These are phyloP conservation scores for Infundibulicybe gibba DNA, from an alignment of 768 basidiomycete species.

Conservation along the genomic window DNA sequence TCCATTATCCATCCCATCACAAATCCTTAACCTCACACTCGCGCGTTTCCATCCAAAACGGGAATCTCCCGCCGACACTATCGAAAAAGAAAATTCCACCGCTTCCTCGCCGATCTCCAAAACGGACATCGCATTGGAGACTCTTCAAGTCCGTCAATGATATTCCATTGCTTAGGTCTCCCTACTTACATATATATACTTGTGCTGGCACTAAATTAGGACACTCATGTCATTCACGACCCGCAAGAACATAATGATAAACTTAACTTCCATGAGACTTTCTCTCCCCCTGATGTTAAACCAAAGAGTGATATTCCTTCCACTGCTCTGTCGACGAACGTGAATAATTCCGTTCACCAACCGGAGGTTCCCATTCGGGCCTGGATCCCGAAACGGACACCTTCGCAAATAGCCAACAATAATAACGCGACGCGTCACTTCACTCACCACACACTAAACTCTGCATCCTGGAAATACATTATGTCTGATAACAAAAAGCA, in stretches of 20 bases:
- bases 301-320: no score
- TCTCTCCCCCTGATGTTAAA: not conserved
- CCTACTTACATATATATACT: slow-evolving; percentile 32
- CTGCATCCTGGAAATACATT: slow-evolving; percentile 34
- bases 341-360: no score
- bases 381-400: slow-evolving; percentile 18
- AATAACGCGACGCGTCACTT: slow-evolving; percentile 66
- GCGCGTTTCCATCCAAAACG: slow-evolving; percentile 13
- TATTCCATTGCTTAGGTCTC: slow-evolving; percentile 26
- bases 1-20: slow-evolving; percentile 48
- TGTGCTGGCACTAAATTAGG: slow-evolving; percentile 34
- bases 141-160: slow-evolving; percentile 45
- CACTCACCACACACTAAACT: slow-evolving; percentile 24
- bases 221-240: slow-evolving; percentile 26
- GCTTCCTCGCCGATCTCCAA: slow-evolving; percentile 7
- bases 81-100: slow-evolving; percentile 15
- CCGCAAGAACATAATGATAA: slow-evolving; percentile 12
- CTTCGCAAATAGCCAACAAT: slow-evolving; percentile 33
- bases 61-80: slow-evolving; percentile 1
- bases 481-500: slow-evolving; percentile 85
- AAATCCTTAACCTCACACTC: slow-evolving; percentile 26
- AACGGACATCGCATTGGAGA: slow-evolving; percentile 34
- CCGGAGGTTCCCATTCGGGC: slow-evolving; percentile 23
- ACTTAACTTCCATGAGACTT: slow-evolving; percentile 14
- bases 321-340: no score